Percentiles rank a stretch among this genome's conserved stretches.
These are phyloP conservation scores for Jaapia argillacea DNA, from an alignment of 768 basidiomycete species.

Conservation along the genomic window DNA sequence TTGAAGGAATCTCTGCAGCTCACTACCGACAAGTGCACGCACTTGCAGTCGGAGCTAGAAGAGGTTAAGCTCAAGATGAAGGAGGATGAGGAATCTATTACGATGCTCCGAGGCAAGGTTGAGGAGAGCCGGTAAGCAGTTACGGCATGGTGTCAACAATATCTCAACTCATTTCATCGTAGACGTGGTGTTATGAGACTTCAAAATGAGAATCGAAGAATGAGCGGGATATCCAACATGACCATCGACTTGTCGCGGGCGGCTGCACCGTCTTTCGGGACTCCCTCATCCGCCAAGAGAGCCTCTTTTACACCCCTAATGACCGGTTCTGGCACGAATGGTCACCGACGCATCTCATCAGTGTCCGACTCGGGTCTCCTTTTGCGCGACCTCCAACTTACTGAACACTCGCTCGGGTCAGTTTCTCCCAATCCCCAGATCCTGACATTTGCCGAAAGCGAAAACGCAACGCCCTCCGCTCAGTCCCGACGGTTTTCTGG, in stretches of 20 bases:
- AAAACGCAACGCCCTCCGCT: conserved; percentile 9
- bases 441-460: conserved; percentile 6
- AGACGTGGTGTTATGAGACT: conserved; percentile 84
- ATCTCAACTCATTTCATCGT: conserved; percentile 1
- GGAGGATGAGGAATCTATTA: conserved; percentile 14
- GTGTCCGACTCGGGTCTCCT: conserved; percentile 50
- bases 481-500: conserved; percentile 36
- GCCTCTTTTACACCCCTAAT: conserved; percentile 69
- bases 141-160: neutral
- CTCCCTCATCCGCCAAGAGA: conserved; percentile 52
- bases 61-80: conserved; percentile 35
- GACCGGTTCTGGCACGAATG: conserved; percentile 37
- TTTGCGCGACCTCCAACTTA: conserved; percentile 17
- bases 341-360: conserved; percentile 66
- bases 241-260: conserved; percentile 50
- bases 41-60: conserved; percentile 46
- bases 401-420: conserved; percentile 18
- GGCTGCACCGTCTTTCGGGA: conserved; percentile 24
- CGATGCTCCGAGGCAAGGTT: conserved; percentile 28
- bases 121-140: conserved; percentile 70
- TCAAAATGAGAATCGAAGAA: conserved; percentile 65
- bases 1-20: conserved; percentile 52
- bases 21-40: conserved; percentile 56
- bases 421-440: conserved; percentile 8
- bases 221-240: conserved; percentile 37